Conservation (phyloP, 2,329 filamentous ascomycete species). For the Alternaria infectoria region DNA sequence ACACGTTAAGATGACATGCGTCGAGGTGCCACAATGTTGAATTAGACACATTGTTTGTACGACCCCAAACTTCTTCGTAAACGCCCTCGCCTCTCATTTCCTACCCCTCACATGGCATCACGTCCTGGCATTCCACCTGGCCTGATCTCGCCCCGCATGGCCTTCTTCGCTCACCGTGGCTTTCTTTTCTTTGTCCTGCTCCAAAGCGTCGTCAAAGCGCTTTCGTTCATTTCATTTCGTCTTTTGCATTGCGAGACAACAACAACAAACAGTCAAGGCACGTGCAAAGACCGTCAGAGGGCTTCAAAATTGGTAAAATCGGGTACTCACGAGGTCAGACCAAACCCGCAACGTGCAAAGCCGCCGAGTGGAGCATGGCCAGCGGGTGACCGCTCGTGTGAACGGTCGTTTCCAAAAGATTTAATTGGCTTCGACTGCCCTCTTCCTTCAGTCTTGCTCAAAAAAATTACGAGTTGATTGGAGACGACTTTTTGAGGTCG, state of each 20-base stretch:
- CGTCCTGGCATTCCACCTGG: background rate
- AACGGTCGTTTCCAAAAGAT: background rate
- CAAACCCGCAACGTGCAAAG: background rate
- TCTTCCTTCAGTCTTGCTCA: background rate
- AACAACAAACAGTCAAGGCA: background rate
- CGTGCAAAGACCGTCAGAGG: background rate
- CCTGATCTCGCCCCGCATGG: background rate
- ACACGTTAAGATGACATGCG: background rate
- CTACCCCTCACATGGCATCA: background rate
- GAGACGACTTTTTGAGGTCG: background rate
- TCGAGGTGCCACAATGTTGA: background rate
- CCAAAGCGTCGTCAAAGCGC: background rate
- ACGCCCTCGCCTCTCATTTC: background rate
- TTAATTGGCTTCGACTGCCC: background rate
- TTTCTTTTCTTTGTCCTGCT: background rate
- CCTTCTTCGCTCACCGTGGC: background rate
- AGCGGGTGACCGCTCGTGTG: background rate
- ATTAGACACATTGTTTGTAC: background rate
- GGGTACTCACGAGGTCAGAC: background rate
- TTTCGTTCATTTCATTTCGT: background rate
- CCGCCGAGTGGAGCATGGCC: background rate
- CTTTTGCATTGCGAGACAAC: background rate
- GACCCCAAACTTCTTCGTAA: background rate
- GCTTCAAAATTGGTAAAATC: background rate
- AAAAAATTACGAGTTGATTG: background rate